Percentiles rank a stretch among this genome's conserved stretches.
phyloP scores from a whole-genome alignment of 192 early-diverging fungal genomes.

The Coemansia sp. region DNA sequence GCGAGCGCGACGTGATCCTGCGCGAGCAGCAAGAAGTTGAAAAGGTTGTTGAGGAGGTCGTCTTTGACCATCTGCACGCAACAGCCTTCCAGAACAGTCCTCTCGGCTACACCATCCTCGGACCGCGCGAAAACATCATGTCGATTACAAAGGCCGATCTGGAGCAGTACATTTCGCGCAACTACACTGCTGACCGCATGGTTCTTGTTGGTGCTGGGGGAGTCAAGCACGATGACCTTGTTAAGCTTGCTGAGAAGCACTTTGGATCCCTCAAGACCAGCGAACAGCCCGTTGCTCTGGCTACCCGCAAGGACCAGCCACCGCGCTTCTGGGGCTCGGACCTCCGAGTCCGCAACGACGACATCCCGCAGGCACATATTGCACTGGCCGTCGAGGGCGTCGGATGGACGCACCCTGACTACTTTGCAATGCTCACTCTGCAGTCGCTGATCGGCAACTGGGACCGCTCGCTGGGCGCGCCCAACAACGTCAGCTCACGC shows the following conservation, averaged over 20 bases:
- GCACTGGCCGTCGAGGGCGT: slow-evolving; percentile 97
- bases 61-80: slow-evolving; percentile 98
- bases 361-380: slow-evolving; percentile 90
- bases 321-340: slow-evolving; percentile 91
- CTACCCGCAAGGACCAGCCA: slow-evolving; percentile 51
- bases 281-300: slow-evolving; percentile 54
- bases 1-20: slow-evolving; percentile 96
- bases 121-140: slow-evolving; percentile 91
- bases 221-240: slow-evolving; percentile 90
- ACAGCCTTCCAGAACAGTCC: slow-evolving; percentile 88
- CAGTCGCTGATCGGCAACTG: slow-evolving; percentile 96
- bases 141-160: slow-evolving; percentile 85
- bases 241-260: slow-evolving; percentile 89
- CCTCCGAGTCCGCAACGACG: slow-evolving; percentile 83
- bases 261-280: slow-evolving; percentile 77
- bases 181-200: slow-evolving; percentile 98
- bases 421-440: slow-evolving; percentile 93
- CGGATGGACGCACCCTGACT: slow-evolving; percentile 92
- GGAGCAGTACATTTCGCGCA: slow-evolving; percentile 82
- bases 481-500: slow-evolving; percentile 80
- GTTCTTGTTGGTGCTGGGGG: slow-evolving; percentile 92
- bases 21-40: slow-evolving; percentile 91
- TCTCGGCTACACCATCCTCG: slow-evolving; percentile 91
- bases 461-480: slow-evolving; percentile 92
- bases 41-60: slow-evolving; percentile 97